Evolutionary conservation across 2,329 filamentous ascomycete species (phyloP), one percentile per base, ranked within the genome.

Genomic region (Botrytis galanthina): DNA sequence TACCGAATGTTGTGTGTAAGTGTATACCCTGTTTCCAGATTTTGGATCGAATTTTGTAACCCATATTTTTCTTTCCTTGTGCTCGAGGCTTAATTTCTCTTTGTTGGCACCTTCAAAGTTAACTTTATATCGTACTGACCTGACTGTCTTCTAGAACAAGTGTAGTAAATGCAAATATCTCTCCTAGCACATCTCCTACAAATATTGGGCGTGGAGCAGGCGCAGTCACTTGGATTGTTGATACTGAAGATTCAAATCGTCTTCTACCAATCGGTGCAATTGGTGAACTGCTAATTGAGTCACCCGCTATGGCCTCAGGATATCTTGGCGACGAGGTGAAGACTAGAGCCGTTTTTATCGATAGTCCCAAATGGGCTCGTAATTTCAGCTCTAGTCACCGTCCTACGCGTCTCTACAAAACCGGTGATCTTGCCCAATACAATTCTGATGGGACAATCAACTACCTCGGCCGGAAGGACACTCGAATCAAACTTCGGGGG

Each of bases 381-480:
- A 69, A 39, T 4, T 22, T 39, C 9, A 22, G 14, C 39, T 69
- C 71, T 22, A 35, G 26, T 16, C 39, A 32, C 39, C 70, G 70
- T 29, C 63, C 54, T 35, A 5, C 29, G 6, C 63, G 61, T 39
- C 46, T 72, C 6, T 97, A 97, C 79, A 89, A 93, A 20, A 82
- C 81, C 0, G 81, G 81, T 10, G 81, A 82, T 59, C 74, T 82
- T 35, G 80, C 80, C 9, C 76, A 89, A 51, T 87, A 73, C 20
- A 70, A 62, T 37, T 32, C 59, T 9, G 72, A 73, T 39, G 66
- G 72, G n/a, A 73, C 44, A 26, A 70, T 73, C n/a, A 57, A 39
- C 8, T 70, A 62, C 9, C 57, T 69, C 4, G 66, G 57, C 22
- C 72, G 72, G 7, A 73, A 73, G 29, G 66, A 73, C 4, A 73